These are phyloP conservation scores for Alternaria sp. DNA, from an alignment of 2,329 filamentous ascomycete species.

Conservation along the genomic window DNA sequence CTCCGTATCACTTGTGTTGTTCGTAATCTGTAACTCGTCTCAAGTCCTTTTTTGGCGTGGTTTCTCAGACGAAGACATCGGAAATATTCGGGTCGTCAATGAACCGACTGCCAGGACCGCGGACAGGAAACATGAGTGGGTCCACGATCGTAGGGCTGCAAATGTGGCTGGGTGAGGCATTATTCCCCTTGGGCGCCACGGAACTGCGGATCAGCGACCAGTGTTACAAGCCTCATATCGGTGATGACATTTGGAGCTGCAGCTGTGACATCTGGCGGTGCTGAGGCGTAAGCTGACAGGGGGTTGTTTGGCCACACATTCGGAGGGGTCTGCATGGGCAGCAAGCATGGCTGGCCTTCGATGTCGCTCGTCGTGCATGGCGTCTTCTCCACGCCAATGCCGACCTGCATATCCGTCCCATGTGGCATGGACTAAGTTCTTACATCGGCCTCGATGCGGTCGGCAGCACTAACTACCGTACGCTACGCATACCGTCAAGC, in stretches of 20 bases:
- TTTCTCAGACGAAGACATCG: not conserved
- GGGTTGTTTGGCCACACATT: not conserved
- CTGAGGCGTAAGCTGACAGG: conserved; percentile 15
- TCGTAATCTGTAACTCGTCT: not conserved
- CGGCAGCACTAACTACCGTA: not conserved
- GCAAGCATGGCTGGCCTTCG: not conserved
- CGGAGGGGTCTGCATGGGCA: not conserved
- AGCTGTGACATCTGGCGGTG: not conserved
- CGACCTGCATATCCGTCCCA: not conserved
- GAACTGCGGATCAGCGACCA: not conserved
- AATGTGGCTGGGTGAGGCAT: not conserved
- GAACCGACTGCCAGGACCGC: not conserved
- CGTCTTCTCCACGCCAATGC: not conserved
- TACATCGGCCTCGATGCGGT: not conserved
- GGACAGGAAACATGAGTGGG: not conserved
- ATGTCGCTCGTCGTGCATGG: not conserved
- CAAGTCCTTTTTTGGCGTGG: not conserved
- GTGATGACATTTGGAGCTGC: conserved; percentile 1
- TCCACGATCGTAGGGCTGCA: not conserved
- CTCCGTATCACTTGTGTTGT: not conserved
- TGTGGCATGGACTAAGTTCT: not conserved
- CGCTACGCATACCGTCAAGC: not conserved
- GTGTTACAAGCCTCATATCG: not conserved
- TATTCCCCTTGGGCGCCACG: not conserved
- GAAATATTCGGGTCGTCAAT: not conserved